phyloP scores from a whole-genome alignment of 1,284 basidiomycete genomes.

The Prillingera fragicola region DNA sequence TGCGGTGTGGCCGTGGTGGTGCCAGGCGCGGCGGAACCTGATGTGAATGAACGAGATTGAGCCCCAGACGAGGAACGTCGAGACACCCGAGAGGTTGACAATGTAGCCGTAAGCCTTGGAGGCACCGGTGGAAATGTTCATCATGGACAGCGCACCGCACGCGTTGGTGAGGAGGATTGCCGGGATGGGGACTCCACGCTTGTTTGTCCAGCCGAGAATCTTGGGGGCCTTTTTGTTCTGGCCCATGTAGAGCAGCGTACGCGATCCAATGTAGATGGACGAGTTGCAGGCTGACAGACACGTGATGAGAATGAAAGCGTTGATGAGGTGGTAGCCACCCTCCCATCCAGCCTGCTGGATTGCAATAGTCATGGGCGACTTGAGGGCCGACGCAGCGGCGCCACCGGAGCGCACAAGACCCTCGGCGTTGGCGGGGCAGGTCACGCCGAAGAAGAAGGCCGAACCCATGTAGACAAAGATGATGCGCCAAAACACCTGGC shows the following conservation, averaged over 20 bases:
- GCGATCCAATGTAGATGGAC: conserved; percentile 41
- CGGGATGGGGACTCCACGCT: conserved; percentile 46
- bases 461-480: conserved; percentile 62
- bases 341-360: conserved; percentile 64
- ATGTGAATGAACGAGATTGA: conserved; percentile 33
- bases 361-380: conserved; percentile 77
- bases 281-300: conserved; percentile 44
- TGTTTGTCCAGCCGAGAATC: conserved; percentile 42
- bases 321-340: conserved; percentile 59
- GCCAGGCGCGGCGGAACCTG: conserved; percentile 50
- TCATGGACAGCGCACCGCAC: conserved; percentile 45
- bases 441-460: conserved; percentile 62
- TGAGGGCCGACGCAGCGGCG: conserved; percentile 55
- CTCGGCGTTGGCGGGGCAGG: conserved; percentile 63
- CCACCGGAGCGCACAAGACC: conserved; percentile 55
- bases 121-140: conserved; percentile 33
- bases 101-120: conserved; percentile 30
- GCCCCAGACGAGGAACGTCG: conserved; percentile 29
- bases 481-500: conserved; percentile 70
- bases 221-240: conserved; percentile 39
- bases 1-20: conserved; percentile 39
- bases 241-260: conserved; percentile 38
- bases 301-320: conserved; percentile 57
- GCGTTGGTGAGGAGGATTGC: conserved; percentile 40
- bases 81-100: conserved; percentile 29